Conservation (phyloP, 495 filamentous ascomycete species). For the Mytilinidion resinicola region DNA sequence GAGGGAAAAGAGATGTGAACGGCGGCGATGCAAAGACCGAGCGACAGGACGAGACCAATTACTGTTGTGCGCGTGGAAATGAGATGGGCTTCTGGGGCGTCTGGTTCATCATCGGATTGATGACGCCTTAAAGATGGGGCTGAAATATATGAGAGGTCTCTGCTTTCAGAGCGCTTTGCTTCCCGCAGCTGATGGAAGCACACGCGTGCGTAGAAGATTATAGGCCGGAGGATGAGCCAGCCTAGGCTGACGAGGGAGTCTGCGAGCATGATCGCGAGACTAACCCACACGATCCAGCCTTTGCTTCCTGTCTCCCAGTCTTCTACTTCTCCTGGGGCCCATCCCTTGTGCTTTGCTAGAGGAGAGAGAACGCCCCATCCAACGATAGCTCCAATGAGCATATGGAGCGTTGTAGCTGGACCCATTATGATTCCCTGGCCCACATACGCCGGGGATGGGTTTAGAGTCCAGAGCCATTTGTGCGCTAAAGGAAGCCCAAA, state of each 20-base stretch:
- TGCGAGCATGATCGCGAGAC: constrained; percentile 91
- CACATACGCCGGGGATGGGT: constrained; percentile 90
- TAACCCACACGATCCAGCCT: constrained; percentile 97
- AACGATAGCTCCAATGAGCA: constrained; percentile 84
- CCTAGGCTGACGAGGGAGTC: constrained; percentile 85
- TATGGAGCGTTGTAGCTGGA: constrained; percentile 86
- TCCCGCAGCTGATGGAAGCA: constrained; percentile 30
- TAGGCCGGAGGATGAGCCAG: constrained; percentile 63
- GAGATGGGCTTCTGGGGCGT: constrained; percentile 78
- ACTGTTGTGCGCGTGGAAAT: constrained; percentile 66
- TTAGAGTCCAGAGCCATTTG: constrained; percentile 92
- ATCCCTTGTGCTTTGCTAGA: constrained; percentile 73
- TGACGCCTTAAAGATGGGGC: neutral
- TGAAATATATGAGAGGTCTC: constrained; percentile 17
- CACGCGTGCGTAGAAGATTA: constrained; percentile 41
- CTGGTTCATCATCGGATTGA: constrained; percentile 37
- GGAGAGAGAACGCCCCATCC: constrained; percentile 92
- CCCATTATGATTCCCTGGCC: constrained; percentile 86
- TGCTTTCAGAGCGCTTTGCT: constrained; percentile 7
- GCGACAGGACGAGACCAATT: constrained; percentile 66
- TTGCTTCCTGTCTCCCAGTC: constrained; percentile 90
- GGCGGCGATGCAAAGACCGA: constrained; percentile 70
- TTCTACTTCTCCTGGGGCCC: constrained; percentile 79
- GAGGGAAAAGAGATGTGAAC: constrained; percentile 73
- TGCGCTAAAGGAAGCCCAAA: constrained; percentile 68